phyloP scores from a whole-genome alignment of 2,329 filamentous ascomycete genomes.

The Scytalidium lignicola region DNA sequence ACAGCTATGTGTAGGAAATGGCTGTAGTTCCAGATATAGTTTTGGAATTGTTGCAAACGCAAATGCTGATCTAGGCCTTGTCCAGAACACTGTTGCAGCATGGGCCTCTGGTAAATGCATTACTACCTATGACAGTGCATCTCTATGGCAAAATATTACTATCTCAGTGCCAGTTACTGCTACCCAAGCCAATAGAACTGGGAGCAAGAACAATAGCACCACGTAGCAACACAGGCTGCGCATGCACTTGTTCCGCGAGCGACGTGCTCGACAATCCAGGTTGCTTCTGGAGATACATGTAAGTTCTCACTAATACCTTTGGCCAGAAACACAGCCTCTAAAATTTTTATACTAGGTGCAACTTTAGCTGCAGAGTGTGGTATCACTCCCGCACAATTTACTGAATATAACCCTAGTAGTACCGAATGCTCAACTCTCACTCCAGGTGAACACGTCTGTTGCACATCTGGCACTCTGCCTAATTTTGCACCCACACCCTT shows the following conservation, averaged over 20 bases:
- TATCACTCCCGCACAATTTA: too few relatives aligned
- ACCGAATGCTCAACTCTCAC: too few relatives aligned
- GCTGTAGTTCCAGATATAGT: background rate
- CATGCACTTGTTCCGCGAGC: conserved; percentile 10
- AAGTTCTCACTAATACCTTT: conserved; percentile 23
- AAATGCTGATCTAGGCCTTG: background rate
- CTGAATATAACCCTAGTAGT: too few relatives aligned
- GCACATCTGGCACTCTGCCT: too few relatives aligned
- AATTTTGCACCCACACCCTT: too few relatives aligned
- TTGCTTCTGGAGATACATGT: conserved; percentile 33
- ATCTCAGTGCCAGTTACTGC: background rate
- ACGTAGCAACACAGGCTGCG: background rate
- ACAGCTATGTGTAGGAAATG: background rate
- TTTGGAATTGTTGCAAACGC: conserved; percentile 1
- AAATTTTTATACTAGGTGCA: too few relatives aligned
- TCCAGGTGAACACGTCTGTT: too few relatives aligned
- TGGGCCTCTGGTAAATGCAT: background rate
- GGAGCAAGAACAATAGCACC: background rate
- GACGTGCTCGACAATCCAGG: conserved; percentile 27
- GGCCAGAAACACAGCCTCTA: too few relatives aligned
- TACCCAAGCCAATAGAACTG: background rate
- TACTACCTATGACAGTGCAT: background rate
- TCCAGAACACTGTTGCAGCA: background rate
- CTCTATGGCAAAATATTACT: background rate
- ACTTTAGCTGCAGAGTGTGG: too few relatives aligned